A percentile compares a stretch with the other conserved stretches of the same genome.
These are phyloP conservation scores for Pestalotiopsis sp. DNA, from an alignment of 2,329 filamentous ascomycete genomes.

Conservation along the genomic window DNA sequence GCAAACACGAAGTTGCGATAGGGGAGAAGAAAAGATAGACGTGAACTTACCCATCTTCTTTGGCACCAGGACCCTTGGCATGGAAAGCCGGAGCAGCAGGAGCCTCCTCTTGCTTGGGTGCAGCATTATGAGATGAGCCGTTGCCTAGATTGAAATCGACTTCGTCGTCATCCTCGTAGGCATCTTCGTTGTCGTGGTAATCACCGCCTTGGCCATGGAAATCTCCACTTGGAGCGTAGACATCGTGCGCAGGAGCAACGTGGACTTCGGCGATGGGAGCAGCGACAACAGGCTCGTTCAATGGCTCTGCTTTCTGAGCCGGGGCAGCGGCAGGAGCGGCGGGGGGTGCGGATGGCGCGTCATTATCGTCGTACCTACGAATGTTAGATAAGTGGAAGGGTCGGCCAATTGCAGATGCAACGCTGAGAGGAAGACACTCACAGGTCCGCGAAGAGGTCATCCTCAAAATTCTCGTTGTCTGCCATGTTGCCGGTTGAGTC, in stretches of 20 bases:
- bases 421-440: constrained; percentile 52
- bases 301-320: constrained; percentile 14
- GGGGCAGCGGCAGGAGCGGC: constrained; percentile 19
- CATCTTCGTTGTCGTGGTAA: constrained; percentile 39
- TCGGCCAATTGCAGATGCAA: neutral
- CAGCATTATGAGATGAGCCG: constrained; percentile 30
- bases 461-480: constrained; percentile 80
- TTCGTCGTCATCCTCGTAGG: constrained; percentile 57
- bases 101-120: constrained; percentile 34
- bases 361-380: constrained; percentile 68
- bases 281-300: constrained; percentile 15
- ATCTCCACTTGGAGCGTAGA: constrained; percentile 12
- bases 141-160: constrained; percentile 61
- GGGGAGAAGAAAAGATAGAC: constrained; percentile 21
- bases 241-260: constrained; percentile 9
- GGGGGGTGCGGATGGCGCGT: constrained; percentile 44
- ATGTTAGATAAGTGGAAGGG: constrained; percentile 3
- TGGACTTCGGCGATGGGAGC: constrained; percentile 21
- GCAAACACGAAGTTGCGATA: neutral
- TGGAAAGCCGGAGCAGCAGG: constrained; percentile 31
- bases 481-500: constrained; percentile 59
- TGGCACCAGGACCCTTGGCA: constrained; percentile 65
- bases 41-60: constrained; percentile 86
- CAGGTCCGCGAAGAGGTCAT: constrained; percentile 96
- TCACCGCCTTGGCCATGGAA: constrained; percentile 39